Evolutionary conservation across 2,329 filamentous ascomycete species (phyloP).

Genomic region (Ceratocystis albifundus): DNA sequence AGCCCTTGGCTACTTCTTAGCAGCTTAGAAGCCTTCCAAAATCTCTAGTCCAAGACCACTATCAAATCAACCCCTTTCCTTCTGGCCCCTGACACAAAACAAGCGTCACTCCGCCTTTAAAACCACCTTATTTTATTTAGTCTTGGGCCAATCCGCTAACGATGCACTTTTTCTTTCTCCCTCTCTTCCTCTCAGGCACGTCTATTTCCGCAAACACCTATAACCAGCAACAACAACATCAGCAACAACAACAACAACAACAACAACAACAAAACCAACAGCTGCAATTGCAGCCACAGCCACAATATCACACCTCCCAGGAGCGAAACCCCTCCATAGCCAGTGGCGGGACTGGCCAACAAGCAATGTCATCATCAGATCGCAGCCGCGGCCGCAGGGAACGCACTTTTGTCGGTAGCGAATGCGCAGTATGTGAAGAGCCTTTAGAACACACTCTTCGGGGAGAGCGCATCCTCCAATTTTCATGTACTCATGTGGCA

Average conservation of each 20-base stretch:
- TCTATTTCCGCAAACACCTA: slow-evolving; percentile 22
- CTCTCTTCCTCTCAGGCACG: slow-evolving; percentile 10
- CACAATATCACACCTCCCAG: slow-evolving; percentile 16
- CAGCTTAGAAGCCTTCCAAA: neutral
- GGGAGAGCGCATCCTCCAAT: slow-evolving; percentile 87
- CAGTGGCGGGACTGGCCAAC: slow-evolving; percentile 13
- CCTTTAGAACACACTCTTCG: slow-evolving; percentile 88
- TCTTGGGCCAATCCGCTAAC: slow-evolving; percentile 1
- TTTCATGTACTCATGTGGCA: slow-evolving; percentile 92
- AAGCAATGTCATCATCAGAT: slow-evolving; percentile 44
- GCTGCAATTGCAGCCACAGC: neutral
- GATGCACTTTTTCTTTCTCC: slow-evolving; percentile 5
- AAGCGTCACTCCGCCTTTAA: neutral
- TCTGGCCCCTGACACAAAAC: slow-evolving; percentile 4
- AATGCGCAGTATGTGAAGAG: slow-evolving; percentile 94
- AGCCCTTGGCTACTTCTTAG: neutral
- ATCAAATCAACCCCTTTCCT: neutral
- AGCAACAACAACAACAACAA: slow-evolving; percentile 11
- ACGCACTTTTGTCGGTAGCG: slow-evolving; percentile 85
- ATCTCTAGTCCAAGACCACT: neutral
- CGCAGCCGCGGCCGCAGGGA: slow-evolving; percentile 71
- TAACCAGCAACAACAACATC: slow-evolving; percentile 23
- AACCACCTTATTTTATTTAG: neutral
- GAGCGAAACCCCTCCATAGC: slow-evolving; percentile 24
- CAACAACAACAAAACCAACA: slow-evolving; percentile 14